These are phyloP conservation scores for Phytophthora constricta DNA, from an alignment of 352 stramenopile genomes.

Conservation along the genomic window DNA sequence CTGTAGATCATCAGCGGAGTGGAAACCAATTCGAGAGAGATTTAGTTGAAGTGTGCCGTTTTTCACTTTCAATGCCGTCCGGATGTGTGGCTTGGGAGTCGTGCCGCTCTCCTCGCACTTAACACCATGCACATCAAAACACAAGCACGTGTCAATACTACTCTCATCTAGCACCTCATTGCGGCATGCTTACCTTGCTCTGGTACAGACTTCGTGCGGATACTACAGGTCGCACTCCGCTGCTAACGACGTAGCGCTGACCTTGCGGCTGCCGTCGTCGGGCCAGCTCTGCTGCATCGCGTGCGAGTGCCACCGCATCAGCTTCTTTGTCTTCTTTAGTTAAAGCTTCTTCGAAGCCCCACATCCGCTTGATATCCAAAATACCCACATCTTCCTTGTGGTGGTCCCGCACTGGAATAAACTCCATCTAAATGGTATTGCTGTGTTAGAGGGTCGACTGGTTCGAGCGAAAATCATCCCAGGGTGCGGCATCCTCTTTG, in stretches of 20 bases:
- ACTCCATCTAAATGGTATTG: no score
- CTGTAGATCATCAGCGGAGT: constrained; percentile 57
- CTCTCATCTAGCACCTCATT: no score
- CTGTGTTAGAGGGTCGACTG: constrained; percentile 18
- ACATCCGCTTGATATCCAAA: constrained; percentile 70
- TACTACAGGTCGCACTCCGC: constrained; percentile 21
- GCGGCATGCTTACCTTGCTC: constrained; percentile 36
- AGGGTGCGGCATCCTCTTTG: constrained; percentile 54
- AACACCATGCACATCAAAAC: neutral
- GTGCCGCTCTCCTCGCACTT: constrained; percentile 56
- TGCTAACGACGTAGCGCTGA: neutral
- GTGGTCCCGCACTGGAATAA: no score
- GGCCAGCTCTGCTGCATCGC: constrained; percentile 41
- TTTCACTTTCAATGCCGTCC: constrained; percentile 45
- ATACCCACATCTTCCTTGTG: constrained; percentile 52
- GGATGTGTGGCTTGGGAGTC: constrained; percentile 47
- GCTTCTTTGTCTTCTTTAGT: constrained; percentile 29
- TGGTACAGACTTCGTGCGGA: constrained; percentile 45
- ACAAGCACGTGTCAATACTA: no score
- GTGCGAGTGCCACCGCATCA: constrained; percentile 18
- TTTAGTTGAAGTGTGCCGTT: constrained; percentile 51
- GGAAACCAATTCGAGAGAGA: constrained; percentile 59
- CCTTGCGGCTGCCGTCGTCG: constrained; percentile 3
- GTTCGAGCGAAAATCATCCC: constrained; percentile 55
- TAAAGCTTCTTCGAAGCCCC: constrained; percentile 55